A percentile compares a stretch with the other conserved stretches of the same genome.
phyloP scores from a whole-genome alignment of 106 monocot genomes.

The Amphibolis antarctica region DNA sequence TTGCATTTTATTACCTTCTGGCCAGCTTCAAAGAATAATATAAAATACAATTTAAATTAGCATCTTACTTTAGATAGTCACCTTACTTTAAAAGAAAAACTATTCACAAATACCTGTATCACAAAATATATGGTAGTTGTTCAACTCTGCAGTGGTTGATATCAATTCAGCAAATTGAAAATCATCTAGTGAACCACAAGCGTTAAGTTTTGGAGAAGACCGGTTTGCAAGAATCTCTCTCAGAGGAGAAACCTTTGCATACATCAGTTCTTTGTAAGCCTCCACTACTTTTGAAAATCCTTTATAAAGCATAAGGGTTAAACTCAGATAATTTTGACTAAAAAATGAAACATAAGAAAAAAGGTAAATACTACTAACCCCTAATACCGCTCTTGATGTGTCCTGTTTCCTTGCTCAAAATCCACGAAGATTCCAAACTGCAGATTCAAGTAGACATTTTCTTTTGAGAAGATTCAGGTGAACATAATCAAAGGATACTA shows the following conservation, averaged over 20 bases:
- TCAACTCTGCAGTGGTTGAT: constrained; percentile 52
- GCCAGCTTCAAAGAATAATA: constrained; percentile 31
- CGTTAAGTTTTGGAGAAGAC: constrained; percentile 5
- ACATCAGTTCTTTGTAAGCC: constrained; percentile 30
- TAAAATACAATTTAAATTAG: background rate
- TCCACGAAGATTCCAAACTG: constrained; percentile 70
- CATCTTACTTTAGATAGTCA: background rate
- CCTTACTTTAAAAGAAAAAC: background rate
- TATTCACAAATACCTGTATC: constrained; percentile 46
- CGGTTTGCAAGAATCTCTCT: constrained; percentile 17
- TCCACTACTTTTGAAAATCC: constrained; percentile 43
- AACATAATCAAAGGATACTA: background rate
- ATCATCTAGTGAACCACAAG: constrained; percentile 11
- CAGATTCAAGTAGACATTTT: constrained; percentile 2
- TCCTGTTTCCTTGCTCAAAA: constrained; percentile 45
- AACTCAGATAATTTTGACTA: background rate
- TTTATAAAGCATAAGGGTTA: constrained; percentile 12
- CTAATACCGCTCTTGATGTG: constrained; percentile 30
- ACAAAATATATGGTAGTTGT: constrained; percentile 34
- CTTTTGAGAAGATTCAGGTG: too few relatives aligned
- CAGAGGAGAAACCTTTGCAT: constrained; percentile 31
- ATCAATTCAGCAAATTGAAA: constrained; percentile 34
- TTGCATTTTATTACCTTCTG: constrained; percentile 45
- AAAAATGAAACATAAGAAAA: constrained; percentile 10
- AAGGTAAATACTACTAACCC: constrained; percentile 34